Evolutionary conservation across 345 rosid species (phyloP), one percentile per base, ranked within the genome.

Genomic region (Moringa oleifera): DNA sequence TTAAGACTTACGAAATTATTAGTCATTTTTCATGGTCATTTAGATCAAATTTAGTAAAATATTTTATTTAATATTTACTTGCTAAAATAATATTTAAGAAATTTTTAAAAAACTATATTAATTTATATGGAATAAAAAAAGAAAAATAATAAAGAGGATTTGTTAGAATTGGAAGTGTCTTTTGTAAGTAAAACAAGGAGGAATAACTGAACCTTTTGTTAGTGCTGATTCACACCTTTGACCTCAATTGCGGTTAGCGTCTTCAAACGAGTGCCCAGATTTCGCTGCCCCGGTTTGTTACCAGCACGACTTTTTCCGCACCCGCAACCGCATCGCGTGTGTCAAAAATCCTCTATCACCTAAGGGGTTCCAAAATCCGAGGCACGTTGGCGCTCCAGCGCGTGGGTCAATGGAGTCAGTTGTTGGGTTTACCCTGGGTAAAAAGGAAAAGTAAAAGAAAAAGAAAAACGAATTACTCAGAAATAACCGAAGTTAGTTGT

Each of bases 401-500:
- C 74, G 20, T 0, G 46, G 24, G 18, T 33, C 22, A n/a, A 47
- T 18, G 17, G 36, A 4, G 12, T 45, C 41, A 4, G 51, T 53
- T 64, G 23, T 13, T 20, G n/a, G n/a, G n/a, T 51, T 79, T 45
- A 56, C 20, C 7, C 20, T 6, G 37, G 51, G 47, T 41, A 23
- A 58, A 55, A 63, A 71, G 51, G n/a, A 16, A 50, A 12, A 63
- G n/a, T n/a, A 23, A 33, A 33, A 33, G 25, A 58, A 55, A 63
- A 71, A 54, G 18, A 17, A 54, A 7, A 63, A 23, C 60, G 37
- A 21, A 20, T 53, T 63, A 20, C 65, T 59, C 56, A 45, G 65
- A 57, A 69, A 69, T 65, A 61, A 77, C 70, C 56, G 71, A 72
- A 75, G 76, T 81, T 81, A 51, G 82, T 79, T 81, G 58, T 52